Evolutionary conservation across 2,329 filamentous ascomycete species (phyloP).

Genomic region (Myriosclerotinia scirpicola): DNA sequence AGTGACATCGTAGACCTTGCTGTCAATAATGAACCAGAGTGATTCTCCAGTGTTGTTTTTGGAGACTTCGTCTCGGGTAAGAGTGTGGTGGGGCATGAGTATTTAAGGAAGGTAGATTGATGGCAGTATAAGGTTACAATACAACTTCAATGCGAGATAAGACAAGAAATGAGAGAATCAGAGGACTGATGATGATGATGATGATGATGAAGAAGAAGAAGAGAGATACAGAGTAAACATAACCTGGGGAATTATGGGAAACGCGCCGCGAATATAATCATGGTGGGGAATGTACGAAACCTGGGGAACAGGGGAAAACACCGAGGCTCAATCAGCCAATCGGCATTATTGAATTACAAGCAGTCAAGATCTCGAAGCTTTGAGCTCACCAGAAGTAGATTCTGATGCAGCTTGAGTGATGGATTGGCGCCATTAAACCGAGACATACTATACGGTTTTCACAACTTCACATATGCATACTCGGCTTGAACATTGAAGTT

Average conservation of each 20-base stretch:
- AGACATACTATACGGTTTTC: not conserved
- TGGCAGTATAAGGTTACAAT: not conserved
- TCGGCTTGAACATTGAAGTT: too few relatives aligned
- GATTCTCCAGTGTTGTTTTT: conserved; percentile 70
- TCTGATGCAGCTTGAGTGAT: too few relatives aligned
- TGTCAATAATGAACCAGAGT: conserved; percentile 80
- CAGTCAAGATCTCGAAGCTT: not conserved
- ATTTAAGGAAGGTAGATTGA: not conserved
- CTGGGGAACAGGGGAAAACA: conserved; percentile 8
- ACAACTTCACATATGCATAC: not conserved
- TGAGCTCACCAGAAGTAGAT: too few relatives aligned
- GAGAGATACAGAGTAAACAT: not conserved
- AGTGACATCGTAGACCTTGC: conserved; percentile 81
- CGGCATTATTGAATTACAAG: not conserved
- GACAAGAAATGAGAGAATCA: not conserved
- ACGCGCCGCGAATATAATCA: not conserved
- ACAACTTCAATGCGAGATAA: not conserved
- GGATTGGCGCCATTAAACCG: too few relatives aligned
- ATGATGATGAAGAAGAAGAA: not conserved
- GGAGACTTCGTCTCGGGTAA: conserved; percentile 65
- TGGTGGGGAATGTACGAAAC: not conserved
- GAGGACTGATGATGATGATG: not conserved
- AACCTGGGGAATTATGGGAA: not conserved
- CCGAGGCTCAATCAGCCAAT: conserved; percentile 16
- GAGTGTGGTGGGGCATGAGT: conserved; percentile 36